Conservation (phyloP, 2,329 filamentous ascomycete genomes). For the Hypocrella siamensis region DNA sequence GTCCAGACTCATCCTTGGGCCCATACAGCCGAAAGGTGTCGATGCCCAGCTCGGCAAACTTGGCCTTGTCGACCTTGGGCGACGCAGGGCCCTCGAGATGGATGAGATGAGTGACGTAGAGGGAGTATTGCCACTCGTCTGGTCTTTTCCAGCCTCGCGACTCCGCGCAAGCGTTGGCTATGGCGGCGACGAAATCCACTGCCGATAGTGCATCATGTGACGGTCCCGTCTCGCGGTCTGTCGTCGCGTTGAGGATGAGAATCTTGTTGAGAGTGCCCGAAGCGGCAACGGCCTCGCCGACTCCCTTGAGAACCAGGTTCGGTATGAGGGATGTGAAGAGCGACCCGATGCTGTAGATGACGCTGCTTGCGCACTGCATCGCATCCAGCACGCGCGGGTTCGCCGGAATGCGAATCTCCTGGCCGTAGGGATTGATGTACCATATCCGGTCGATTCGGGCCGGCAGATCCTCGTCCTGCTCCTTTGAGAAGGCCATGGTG, state of each 20-base stretch:
- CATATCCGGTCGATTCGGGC: conserved; percentile 69
- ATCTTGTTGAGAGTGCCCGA: conserved; percentile 50
- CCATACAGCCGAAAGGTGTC: conserved; percentile 67
- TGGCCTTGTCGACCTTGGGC: conserved; percentile 52
- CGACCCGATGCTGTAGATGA: conserved; percentile 89
- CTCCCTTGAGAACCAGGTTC: conserved; percentile 58
- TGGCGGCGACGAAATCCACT: conserved; percentile 66
- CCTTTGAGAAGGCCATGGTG: conserved; percentile 71
- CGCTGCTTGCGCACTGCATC: conserved; percentile 44
- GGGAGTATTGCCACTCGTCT: conserved; percentile 32
- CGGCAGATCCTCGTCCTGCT: conserved; percentile 57
- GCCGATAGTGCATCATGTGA: conserved; percentile 49
- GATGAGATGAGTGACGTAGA: conserved; percentile 72
- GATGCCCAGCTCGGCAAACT: conserved; percentile 52
- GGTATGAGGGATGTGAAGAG: conserved; percentile 84
- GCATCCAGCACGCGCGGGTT: conserved; percentile 68
- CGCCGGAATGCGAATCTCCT: conserved; percentile 74
- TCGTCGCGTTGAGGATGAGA: conserved; percentile 67
- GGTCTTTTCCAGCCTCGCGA: conserved; percentile 35
- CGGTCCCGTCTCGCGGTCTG: conserved; percentile 79
- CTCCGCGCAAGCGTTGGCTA: conserved; percentile 58
- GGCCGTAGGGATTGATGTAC: conserved; percentile 99
- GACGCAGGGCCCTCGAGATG: conserved; percentile 58
- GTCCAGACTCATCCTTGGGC: conserved; percentile 28
- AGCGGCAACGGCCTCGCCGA: conserved; percentile 42